Evolutionary conservation across 2,329 filamentous ascomycete species (phyloP).

Genomic region (Didymella arachidicola): DNA sequence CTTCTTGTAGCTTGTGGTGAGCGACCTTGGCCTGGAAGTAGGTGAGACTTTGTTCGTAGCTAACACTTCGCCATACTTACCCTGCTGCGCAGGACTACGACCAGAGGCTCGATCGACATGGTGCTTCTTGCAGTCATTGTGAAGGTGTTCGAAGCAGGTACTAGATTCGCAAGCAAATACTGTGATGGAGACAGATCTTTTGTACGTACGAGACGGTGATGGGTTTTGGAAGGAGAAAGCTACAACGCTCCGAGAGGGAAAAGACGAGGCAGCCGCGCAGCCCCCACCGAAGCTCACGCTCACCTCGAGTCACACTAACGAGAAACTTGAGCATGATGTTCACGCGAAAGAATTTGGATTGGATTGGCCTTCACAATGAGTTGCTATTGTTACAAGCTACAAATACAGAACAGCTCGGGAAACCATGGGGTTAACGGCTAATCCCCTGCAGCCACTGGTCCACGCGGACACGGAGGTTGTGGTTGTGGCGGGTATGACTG

Average conservation of each 20-base stretch:
- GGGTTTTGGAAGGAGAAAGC: neutral
- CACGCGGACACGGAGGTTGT: neutral
- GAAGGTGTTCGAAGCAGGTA: neutral
- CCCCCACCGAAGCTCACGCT: neutral
- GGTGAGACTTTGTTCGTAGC: neutral
- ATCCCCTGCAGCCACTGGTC: conserved; percentile 1
- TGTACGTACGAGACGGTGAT: neutral
- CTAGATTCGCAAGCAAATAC: neutral
- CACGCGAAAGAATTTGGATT: neutral
- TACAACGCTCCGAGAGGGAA: neutral
- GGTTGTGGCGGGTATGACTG: neutral
- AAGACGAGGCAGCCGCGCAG: neutral
- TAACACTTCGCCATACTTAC: neutral
- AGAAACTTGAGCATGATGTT: neutral
- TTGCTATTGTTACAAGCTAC: neutral
- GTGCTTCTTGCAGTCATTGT: neutral
- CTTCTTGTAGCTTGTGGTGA: neutral
- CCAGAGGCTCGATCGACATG: neutral
- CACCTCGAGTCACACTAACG: neutral
- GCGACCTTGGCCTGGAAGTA: neutral
- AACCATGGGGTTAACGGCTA: neutral
- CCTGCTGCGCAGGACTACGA: neutral
- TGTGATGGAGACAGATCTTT: neutral
- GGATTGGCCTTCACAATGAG: neutral
- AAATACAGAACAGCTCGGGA: neutral